These are phyloP conservation scores for Pulveroboletus sp. DNA, from an alignment of 768 basidiomycete genomes.

Conservation along the genomic window DNA sequence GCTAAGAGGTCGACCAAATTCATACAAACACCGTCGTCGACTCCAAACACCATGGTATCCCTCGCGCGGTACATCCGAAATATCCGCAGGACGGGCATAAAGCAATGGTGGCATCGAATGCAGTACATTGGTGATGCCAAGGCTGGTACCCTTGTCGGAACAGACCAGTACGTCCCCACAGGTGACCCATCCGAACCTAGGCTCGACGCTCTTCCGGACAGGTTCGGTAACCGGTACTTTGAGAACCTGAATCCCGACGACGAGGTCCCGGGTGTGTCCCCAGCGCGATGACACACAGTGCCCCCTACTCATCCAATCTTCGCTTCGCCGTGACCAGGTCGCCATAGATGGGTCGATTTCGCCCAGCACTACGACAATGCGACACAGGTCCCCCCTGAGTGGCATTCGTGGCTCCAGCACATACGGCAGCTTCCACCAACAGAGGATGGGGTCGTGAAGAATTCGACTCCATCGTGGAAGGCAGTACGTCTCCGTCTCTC, in stretches of 20 bases:
- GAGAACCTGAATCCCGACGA: slow-evolving; percentile 87
- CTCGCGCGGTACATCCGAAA: slow-evolving; percentile 71
- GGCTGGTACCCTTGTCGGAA: slow-evolving; percentile 68
- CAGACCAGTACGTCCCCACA: slow-evolving; percentile 66
- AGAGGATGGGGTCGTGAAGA: slow-evolving; percentile 68
- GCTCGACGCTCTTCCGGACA: slow-evolving; percentile 29
- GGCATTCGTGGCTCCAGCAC: slow-evolving; percentile 94
- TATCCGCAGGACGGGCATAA: slow-evolving; percentile 68
- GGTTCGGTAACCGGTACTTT: slow-evolving; percentile 92
- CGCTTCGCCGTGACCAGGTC: slow-evolving; percentile 45
- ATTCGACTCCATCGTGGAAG: slow-evolving; percentile 73
- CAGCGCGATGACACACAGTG: background rate
- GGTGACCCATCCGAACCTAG: background rate
- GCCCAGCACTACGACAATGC: slow-evolving; percentile 88
- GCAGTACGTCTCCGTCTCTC: slow-evolving; percentile 50
- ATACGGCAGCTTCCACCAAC: slow-evolving; percentile 81
- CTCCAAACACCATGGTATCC: slow-evolving; percentile 53
- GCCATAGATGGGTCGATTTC: slow-evolving; percentile 96
- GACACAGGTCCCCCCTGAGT: slow-evolving; percentile 92
- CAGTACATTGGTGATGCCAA: slow-evolving; percentile 96
- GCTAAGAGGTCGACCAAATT: slow-evolving; percentile 18
- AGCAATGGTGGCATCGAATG: slow-evolving; percentile 88
- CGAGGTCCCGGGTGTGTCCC: slow-evolving; percentile 74
- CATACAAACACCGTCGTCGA: slow-evolving; percentile 14
- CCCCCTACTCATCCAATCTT: background rate